phyloP scores from a whole-genome alignment of 208 protist genomes.

The Wallacemonas rigidus region DNA sequence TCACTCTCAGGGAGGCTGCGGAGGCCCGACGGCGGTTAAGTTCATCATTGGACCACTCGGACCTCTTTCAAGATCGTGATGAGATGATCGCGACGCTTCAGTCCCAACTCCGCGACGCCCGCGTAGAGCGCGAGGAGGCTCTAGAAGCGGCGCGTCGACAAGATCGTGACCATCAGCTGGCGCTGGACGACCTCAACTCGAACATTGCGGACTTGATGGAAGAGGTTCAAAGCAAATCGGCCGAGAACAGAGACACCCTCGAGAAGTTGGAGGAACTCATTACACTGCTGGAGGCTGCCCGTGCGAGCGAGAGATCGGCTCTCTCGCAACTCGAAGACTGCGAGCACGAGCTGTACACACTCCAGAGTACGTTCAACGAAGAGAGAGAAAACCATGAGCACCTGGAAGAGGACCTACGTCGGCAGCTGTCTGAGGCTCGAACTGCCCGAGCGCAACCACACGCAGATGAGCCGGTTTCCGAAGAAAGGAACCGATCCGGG shows the following conservation, averaged over 20 bases:
- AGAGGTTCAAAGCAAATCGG: conserved; percentile 45
- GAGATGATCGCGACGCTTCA: conserved; percentile 20
- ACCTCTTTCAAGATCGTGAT: neutral
- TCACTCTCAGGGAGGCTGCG: conserved; percentile 6
- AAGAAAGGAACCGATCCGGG: neutral
- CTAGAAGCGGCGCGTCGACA: conserved; percentile 22
- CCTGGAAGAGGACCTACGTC: conserved; percentile 25
- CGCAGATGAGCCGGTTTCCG: neutral
- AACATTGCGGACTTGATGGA: conserved; percentile 47
- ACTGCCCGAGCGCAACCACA: conserved; percentile 6
- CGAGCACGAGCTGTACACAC: conserved; percentile 42
- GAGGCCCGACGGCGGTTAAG: conserved; percentile 23
- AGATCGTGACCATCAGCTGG: conserved; percentile 26
- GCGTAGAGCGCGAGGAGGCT: conserved; percentile 33
- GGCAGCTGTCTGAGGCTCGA: conserved; percentile 20
- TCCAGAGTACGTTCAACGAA: conserved; percentile 19
- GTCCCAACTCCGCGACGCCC: conserved; percentile 27
- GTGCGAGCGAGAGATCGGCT: conserved; percentile 50
- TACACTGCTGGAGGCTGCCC: conserved; percentile 49
- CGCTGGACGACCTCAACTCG: conserved; percentile 38
- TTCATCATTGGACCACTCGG: conserved; percentile 5
- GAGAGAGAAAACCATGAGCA: conserved; percentile 29
- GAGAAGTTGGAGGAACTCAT: conserved; percentile 78
- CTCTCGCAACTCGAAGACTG: conserved; percentile 30
- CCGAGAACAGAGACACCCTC: conserved; percentile 47